Evolutionary conservation across 1,139 yeast genomes (phyloP).

Genomic region (Dujonia santamariae): DNA sequence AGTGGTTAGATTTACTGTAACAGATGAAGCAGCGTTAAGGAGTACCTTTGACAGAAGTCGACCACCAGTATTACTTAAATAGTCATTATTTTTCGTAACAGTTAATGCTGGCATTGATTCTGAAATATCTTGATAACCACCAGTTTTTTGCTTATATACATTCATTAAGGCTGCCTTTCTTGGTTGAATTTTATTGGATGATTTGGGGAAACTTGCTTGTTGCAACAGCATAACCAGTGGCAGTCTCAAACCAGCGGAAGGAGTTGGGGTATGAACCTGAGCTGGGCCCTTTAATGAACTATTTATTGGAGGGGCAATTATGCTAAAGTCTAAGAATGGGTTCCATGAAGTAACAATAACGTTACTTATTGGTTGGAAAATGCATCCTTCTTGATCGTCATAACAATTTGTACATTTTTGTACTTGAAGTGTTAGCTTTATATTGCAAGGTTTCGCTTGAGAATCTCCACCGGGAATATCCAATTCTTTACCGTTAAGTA

Average conservation of each 20-base stretch:
- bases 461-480: too few relatives aligned
- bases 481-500: conserved; percentile 21
- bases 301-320: conserved; percentile 45
- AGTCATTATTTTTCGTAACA: background rate
- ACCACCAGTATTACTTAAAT: background rate
- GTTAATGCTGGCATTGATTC: background rate
- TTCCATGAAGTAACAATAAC: conserved; percentile 56
- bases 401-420: conserved; percentile 15
- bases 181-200: background rate
- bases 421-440: conserved; percentile 28
- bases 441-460: conserved; percentile 28
- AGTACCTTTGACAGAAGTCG: background rate
- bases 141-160: background rate
- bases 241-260: background rate
- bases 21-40: conserved; percentile 34
- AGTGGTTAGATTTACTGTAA: conserved; percentile 41
- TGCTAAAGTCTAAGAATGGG: conserved; percentile 58
- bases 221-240: conserved; percentile 1
- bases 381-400: too few relatives aligned
- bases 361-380: conserved; percentile 21
- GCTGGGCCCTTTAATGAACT: conserved; percentile 37
- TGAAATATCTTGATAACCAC: background rate
- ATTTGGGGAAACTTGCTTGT: background rate
- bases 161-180: conserved; percentile 5
- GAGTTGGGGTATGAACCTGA: conserved; percentile 13